phyloP scores from a whole-genome alignment of 371 early-diverging fungal species.

The Mucor lusitanicus region DNA sequence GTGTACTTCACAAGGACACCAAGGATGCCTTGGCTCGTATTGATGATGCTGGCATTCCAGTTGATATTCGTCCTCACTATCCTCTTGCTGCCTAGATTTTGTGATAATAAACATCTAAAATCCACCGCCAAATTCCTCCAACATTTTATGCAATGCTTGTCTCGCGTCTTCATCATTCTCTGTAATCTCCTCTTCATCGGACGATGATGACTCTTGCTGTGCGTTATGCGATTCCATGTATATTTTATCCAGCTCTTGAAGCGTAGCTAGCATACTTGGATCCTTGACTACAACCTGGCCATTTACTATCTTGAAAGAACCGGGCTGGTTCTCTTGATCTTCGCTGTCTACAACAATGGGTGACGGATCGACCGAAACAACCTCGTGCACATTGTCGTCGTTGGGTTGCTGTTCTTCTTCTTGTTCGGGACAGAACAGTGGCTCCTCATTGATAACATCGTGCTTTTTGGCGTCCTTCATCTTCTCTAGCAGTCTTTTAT shows the following conservation, averaged over 20 bases:
- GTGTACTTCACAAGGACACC: slow-evolving; percentile 51
- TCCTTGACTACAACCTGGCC: slow-evolving; percentile 1
- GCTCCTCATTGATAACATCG: not conserved
- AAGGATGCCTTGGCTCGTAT: slow-evolving; percentile 58
- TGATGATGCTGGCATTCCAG: slow-evolving; percentile 52
- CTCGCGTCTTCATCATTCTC: slow-evolving; percentile 22
- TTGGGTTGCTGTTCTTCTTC: not conserved
- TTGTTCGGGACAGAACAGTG: slow-evolving; percentile 9
- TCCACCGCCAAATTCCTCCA: slow-evolving; percentile 23
- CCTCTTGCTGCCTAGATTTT: slow-evolving; percentile 26
- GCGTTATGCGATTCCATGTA: not conserved
- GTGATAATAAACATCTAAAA: slow-evolving; percentile 1
- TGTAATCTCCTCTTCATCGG: slow-evolving; percentile 6
- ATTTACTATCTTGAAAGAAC: not conserved
- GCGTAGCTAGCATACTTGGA: not conserved
- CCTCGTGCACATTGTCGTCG: not conserved
- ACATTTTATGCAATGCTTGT: slow-evolving; percentile 16
- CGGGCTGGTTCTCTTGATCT: not conserved
- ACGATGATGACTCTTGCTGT: not conserved
- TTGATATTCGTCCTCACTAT: slow-evolving; percentile 56
- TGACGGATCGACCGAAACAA: not conserved
- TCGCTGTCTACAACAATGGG: not conserved
- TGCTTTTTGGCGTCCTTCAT: slow-evolving; percentile 10
- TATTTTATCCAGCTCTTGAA: slow-evolving; percentile 1
- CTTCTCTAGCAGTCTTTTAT: slow-evolving; percentile 7